These are phyloP conservation scores for Saccharomyces hybrid DNA, from an alignment of 1,139 yeast species.

Conservation along the genomic window DNA sequence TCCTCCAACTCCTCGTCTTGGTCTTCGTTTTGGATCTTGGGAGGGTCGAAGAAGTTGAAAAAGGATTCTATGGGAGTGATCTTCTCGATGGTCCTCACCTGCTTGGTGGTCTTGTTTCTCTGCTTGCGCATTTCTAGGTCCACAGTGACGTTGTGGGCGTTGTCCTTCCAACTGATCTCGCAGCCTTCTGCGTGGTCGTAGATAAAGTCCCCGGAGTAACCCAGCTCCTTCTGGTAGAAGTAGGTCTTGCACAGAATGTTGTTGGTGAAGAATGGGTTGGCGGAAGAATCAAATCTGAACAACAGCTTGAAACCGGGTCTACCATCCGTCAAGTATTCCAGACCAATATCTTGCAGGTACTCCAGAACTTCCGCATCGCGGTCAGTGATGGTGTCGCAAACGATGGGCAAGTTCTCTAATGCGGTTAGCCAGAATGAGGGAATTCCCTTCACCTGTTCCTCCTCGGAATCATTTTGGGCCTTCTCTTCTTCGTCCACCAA, in stretches of 20 bases:
- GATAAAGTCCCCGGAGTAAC: conserved; percentile 91
- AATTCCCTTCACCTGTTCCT: conserved; percentile 54
- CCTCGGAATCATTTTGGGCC: conserved; percentile 41
- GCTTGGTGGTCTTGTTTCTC: conserved; percentile 94
- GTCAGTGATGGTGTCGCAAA: conserved; percentile 81
- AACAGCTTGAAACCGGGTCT: conserved; percentile 86
- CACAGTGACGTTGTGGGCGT: conserved; percentile 78
- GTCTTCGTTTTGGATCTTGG: conserved; percentile 54
- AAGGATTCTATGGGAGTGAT: conserved; percentile 88
- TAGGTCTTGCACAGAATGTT: conserved; percentile 70
- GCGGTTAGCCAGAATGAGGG: conserved; percentile 98
- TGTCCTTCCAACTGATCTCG: conserved; percentile 74
- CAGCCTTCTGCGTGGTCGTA: conserved; percentile 95
- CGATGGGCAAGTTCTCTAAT: conserved; percentile 72
- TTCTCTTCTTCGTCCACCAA: conserved; percentile 30
- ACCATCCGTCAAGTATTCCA: conserved; percentile 61
- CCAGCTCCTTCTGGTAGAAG: conserved; percentile 89
- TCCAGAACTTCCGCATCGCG: conserved; percentile 82
- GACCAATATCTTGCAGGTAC: conserved; percentile 58
- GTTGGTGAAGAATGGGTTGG: conserved; percentile 75
- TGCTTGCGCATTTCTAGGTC: conserved; percentile 91
- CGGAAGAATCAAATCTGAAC: conserved; percentile 56
- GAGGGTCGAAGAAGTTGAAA: conserved; percentile 93
- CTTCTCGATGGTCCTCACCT: conserved; percentile 93
- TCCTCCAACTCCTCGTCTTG: conserved; percentile 42